Evolutionary conservation across 1,284 basidiomycete genomes (phyloP).

Genomic region (Calocybe gambosa): DNA sequence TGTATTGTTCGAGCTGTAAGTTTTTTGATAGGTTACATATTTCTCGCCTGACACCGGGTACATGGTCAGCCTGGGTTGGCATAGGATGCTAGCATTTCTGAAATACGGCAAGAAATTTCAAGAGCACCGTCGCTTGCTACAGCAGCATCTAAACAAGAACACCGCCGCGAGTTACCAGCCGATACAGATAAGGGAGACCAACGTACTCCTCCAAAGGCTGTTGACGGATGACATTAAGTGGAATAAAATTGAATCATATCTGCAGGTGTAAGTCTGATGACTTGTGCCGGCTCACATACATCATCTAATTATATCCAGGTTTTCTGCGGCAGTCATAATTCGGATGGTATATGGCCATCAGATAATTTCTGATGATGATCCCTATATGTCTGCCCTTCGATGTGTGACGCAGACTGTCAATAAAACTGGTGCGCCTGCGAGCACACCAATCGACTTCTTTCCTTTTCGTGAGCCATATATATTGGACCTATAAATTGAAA

Average conservation of each 20-base stretch:
- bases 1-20: constrained; percentile 6
- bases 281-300: neutral
- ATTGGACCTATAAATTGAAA: neutral
- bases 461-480: neutral
- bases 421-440: neutral
- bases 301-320: neutral
- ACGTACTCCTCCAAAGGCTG: constrained; percentile 12
- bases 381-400: neutral
- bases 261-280: neutral
- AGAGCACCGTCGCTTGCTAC: constrained; percentile 14
- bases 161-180: constrained; percentile 6
- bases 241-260: neutral
- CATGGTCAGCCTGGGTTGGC: constrained; percentile 15
- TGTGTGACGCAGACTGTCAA: neutral
- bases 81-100: constrained; percentile 7
- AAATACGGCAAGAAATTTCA: constrained; percentile 15
- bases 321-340: neutral
- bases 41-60: no score
- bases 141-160: constrained; percentile 13
- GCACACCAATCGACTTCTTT: neutral
- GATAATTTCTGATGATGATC: neutral
- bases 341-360: neutral
- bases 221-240: neutral
- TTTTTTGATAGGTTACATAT: no score
- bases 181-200: constrained; percentile 11